Evolutionary conservation across 2,329 filamentous ascomycete species (phyloP), one percentile per base, ranked within the genome.

Genomic region (Pseudogymnoascus sp.): DNA sequence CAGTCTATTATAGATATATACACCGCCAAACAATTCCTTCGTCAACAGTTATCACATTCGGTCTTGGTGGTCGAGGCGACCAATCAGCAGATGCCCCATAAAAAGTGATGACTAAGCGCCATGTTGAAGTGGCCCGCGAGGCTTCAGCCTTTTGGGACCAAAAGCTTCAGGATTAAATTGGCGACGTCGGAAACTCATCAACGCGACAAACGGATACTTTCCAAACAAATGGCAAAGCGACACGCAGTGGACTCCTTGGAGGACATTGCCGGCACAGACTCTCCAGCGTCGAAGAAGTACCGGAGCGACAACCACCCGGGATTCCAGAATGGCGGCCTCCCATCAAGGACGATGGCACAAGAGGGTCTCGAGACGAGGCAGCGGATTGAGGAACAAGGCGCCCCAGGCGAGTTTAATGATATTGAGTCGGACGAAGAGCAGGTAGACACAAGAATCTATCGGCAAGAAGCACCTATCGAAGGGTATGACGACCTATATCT

Each of bases 401-500:
- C 70, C 5, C 68, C 65, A 7, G 68, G 68, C 3, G 69, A 65
- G 4, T 71, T 72, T 23, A 72, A 73, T 10, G 69, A 72, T 3
- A 70, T 69, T 11, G 67, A 66, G 9, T 68, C 70, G 23, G 75
- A 75, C 3, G 74, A 73, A 6, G 77, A 75, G 73, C 65, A 62
- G 35, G 53, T 65, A 33, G 66, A 64, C 19, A 37, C 74, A 42
- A 60, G 21, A 26, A 19, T 80, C 19, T 79, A 80, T 68, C 86
- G 91, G 67, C 92, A 96, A 75, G 80, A 81, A 60, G 90, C 88
- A 50, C 92, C 93, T 15, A 85, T 90, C 35, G 89, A 89, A 74
- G 93, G 93, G 66, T 99, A 97, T 79, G 88, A 89, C 71, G 93
- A 99, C 75, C 86, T 99, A 29, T 99, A 99, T 75, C 89, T 99